A percentile compares a stretch with the other conserved stretches of the same genome.
These are phyloP conservation scores for Cryptosporidium xiaoi DNA, from an alignment of 169 alveolate species.

Conservation along the genomic window DNA sequence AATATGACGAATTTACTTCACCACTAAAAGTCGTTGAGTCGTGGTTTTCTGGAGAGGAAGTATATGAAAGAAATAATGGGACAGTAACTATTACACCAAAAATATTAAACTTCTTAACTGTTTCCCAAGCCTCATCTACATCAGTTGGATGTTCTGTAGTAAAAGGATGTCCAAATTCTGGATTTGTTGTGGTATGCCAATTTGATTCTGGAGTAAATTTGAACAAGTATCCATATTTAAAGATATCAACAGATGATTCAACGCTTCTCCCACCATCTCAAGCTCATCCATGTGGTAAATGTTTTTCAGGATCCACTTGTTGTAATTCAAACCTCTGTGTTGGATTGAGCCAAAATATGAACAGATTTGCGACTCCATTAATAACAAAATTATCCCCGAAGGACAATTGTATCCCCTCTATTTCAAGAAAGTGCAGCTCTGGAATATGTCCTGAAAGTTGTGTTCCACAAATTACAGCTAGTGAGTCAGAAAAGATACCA, in stretches of 20 bases:
- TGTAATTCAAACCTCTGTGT: slow-evolving; percentile 62
- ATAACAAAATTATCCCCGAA: slow-evolving; percentile 38
- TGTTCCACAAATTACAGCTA: slow-evolving; percentile 38
- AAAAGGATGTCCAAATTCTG: slow-evolving; percentile 71
- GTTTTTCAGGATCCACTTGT: slow-evolving; percentile 71
- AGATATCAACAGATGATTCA: slow-evolving; percentile 1
- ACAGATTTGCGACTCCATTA: slow-evolving; percentile 60
- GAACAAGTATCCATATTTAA: slow-evolving; percentile 38
- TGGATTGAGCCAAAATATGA: slow-evolving; percentile 60
- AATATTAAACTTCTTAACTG: slow-evolving; percentile 46
- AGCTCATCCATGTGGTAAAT: slow-evolving; percentile 75
- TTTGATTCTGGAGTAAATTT: slow-evolving; percentile 61
- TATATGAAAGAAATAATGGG: slow-evolving; percentile 51
- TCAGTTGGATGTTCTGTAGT: slow-evolving; percentile 71
- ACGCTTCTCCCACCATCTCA: slow-evolving; percentile 1
- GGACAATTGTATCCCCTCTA: slow-evolving; percentile 24
- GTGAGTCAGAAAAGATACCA: slow-evolving; percentile 41
- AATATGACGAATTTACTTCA: slow-evolving; percentile 33
- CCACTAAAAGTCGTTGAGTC: slow-evolving; percentile 48
- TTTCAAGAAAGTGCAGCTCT: slow-evolving; percentile 33
- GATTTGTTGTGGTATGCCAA: slow-evolving; percentile 70
- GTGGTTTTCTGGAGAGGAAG: slow-evolving; percentile 65
- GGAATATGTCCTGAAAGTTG: slow-evolving; percentile 60
- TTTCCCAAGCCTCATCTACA: slow-evolving; percentile 61
- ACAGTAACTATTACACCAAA: slow-evolving; percentile 57